Evolutionary conservation across 768 basidiomycete genomes (phyloP), one percentile per base, ranked within the genome.

Genomic region (Cubamyces lactineus): DNA sequence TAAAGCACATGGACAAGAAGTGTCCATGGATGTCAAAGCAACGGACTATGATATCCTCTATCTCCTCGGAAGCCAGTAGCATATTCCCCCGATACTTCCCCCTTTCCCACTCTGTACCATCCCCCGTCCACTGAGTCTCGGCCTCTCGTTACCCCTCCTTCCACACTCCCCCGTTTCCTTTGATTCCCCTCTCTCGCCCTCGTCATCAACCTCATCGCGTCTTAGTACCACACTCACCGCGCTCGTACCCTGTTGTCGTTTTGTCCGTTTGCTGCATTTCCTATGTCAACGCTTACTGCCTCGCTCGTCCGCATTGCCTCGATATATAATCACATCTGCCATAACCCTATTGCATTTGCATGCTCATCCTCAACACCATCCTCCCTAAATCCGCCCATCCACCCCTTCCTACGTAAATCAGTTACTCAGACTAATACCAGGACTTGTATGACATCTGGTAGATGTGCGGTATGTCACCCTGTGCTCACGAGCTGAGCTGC

Each of bases 211-310:
- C 48, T 59, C 62, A 26, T 54, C 63, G 48, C 58, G 58, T 59
- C 58, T 23, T 60, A 59, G 63, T 60, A 64, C 63, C 43, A 57
- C 42, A 34, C 50, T 52, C 53, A 42, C 41, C 40, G 49, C 63
- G 63, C 53, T 64, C 63, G 59, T 64, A 52, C 50, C 46, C 58
- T 64, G 63, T 64, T 64, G 63, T 64, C 63, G 63, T 64, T 64
- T 43, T 59, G 58, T 60, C 58, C 58, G 49, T 56, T 63, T 64
- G 63, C 63, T 64, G 63, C 63, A 64, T 60, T 64, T 64, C 55
- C 63, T 64, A 59, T 64, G 58, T 60, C 58, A 64, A 53, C 60
- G 60, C 60, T 61, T 61, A 61, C 53, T 56, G 53, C 53, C 63
- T 64, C 63, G 58, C 63, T 64, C 58, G 63, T 64, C 63, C 53